Evolutionary conservation across 2,329 filamentous ascomycete species (phyloP), one percentile per base, ranked within the genome.

Genomic region (Trichoderma koningiopsis): DNA sequence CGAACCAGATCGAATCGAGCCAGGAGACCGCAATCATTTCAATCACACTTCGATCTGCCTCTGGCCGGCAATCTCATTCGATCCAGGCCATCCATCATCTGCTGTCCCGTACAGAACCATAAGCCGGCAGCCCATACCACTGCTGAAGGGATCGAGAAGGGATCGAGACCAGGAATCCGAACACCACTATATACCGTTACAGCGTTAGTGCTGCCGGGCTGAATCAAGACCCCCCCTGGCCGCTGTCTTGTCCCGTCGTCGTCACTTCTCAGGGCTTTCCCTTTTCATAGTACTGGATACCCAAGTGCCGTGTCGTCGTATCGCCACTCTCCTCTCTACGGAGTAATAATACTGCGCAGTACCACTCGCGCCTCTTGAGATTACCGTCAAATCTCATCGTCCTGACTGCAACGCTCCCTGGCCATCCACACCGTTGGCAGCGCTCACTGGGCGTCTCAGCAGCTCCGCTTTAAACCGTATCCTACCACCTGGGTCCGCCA

Each of bases 381-480:
- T 29, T 35, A 27, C 29, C 63, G 33, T 57, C 52, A 22, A 24
- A 10, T 40, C 62, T 43, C 33, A 33, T 67, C 55, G 40, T 37
- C 47, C 24, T 24, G 55, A 31, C 63, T 67, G 63, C 63, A 57
- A 57, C 27, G 63, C 40, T 58, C 63, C 55, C 63, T 52, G 55
- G 22, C 63, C 47, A 52, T 62, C 55, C 63, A 66, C 63, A 58
- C 55, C 63, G 55, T 59, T 37, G 63, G 63, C 63, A 67, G 22
- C 43, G 27, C 63, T 58, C 55, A 57, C 63, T 66, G 63, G 63
- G 62, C 53, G 35, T 58, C 63, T 67, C 63, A 67, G 63, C 63
- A 67, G 43, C 58, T 67, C 63, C 57, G 63, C 63, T 52, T 67
- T 67, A 52, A 59, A 37, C 55, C 52, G 63, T 67, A 33, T 35